These are phyloP conservation scores for Rhododendron ferrugineum DNA, from an alignment of 148 eudicot species.

Conservation along the genomic window DNA sequence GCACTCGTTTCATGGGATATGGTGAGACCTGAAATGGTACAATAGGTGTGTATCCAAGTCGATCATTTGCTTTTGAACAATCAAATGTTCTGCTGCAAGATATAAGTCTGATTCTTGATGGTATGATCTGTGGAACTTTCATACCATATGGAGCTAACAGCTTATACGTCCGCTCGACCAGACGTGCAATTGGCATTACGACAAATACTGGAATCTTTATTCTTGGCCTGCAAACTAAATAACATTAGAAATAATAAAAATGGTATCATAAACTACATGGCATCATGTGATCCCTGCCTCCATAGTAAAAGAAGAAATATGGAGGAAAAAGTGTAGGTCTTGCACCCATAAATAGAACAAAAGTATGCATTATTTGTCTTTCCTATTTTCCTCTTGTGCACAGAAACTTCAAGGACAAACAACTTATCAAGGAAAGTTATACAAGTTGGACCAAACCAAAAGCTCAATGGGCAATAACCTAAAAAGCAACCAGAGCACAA, in stretches of 20 bases:
- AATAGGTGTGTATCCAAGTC: slow-evolving; percentile 88
- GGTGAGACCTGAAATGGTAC: slow-evolving; percentile 72
- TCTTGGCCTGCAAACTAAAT: slow-evolving; percentile 73
- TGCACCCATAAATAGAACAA: background rate
- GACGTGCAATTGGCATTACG: slow-evolving; percentile 85
- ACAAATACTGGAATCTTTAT: slow-evolving; percentile 79
- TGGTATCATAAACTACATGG: background rate
- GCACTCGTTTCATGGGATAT: background rate
- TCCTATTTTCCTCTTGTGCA: background rate
- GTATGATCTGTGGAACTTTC: slow-evolving; percentile 98
- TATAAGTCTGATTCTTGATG: slow-evolving; percentile 86
- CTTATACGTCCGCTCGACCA: slow-evolving; percentile 70
- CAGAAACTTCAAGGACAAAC: background rate
- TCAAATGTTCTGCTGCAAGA: slow-evolving; percentile 74
- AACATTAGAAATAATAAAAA: slow-evolving; percentile 26
- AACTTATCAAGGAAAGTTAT: slow-evolving; percentile 1
- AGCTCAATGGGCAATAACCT: background rate
- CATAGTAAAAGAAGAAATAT: background rate
- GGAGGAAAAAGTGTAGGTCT: background rate
- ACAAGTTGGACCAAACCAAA: background rate
- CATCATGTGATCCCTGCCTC: background rate
- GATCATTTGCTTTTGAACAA: slow-evolving; percentile 86
- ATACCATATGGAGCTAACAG: slow-evolving; percentile 82
- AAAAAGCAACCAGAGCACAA: slow-evolving; percentile 3
- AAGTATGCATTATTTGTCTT: background rate